Base-by-base conservation (phyloP, 2,329 filamentous ascomycete genomes). In the Aureobasidium namibiae region DNA sequence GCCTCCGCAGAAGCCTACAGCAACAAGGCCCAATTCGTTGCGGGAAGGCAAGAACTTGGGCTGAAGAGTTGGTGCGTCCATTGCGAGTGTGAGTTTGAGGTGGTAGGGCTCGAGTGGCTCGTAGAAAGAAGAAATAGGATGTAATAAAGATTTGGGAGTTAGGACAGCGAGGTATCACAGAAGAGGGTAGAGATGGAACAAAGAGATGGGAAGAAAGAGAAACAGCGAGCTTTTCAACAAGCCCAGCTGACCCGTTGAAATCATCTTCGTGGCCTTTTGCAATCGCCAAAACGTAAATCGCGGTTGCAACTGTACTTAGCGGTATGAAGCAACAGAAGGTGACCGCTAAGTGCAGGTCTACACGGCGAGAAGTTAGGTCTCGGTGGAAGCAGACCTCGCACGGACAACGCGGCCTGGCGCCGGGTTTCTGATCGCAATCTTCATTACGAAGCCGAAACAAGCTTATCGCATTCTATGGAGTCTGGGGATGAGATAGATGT, bases 1-100 rank as follows among this genome's bases (percentile, higher is more conserved):
- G 60, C 94, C 94, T 65, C 92, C 92, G 57, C 91, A 95, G 79
- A 97, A 99, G 63, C 92, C 92, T 38, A 97, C 94, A 52, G 92
- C 91, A 38, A 97, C 90, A 60, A 99, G 83, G 63, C 92, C 94
- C 64, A 99, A 81, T 69, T 97, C 86, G 69, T 89, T 81, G 33
- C 85, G 83, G 70, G 86, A 81, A 64, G 86, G 80, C 66, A 97
- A 87, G 78, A 96, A 97, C 70, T 88, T 91, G 62, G 83, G 80
- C 50, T 77, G 70, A 62, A 85, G 79, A 7, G 82, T 82, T 4
- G 83, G 79, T 33, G 83, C 81, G 59, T 73, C 70, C 71, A 73
- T 73, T 38, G 36, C 59, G 23, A 24, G 23, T 11, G 29, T 11
- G 33, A 13, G 4, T 39, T 34, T 45, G 13, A 10, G 13, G 41